Base-by-base conservation (phyloP, 2,329 filamentous ascomycete species). In the Neurospora crassa region DNA sequence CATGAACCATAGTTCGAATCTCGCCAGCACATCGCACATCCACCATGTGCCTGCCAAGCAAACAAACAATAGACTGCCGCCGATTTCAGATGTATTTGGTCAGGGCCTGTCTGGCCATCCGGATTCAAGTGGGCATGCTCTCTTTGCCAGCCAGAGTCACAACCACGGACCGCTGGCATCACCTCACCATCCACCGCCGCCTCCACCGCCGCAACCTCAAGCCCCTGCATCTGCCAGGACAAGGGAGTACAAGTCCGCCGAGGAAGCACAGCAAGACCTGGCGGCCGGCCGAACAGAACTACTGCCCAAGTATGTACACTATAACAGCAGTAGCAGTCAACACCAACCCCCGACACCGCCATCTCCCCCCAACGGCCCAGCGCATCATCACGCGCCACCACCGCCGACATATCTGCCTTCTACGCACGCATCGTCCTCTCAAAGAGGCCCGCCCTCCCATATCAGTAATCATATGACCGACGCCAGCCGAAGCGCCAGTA, bases 341-440 rank as follows among this genome's bases (percentile, higher is more conserved):
- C 93, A 96, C 78, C 95, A 97, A 80, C 94, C 95, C 53, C 94
- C 94, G 3, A 97, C 94, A 2, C 94, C 95, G 43, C 94, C 94
- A 5, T 96, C 93, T 63, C 76, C 75, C 67, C 93, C 91, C 16
- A 86, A 90, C 78, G 85, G 89, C 70, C 85, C 85, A 70, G 76
- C 76, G 69, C 78, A 77, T 42, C 40, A 67, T 24, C 40, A 70
- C 47, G 40, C 59, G 16, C 45, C 67, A n/a, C 67, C 18, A 24
- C 63, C 59, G 69, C n/a, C 40, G 68, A 40, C 67, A 70, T 63
- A 40, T 68, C 40, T 45, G 68, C 47, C 47, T 68, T 42, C 63
- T 68, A 14, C 68, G 42, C 59, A 53, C 68, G 18, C 71, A 73
- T 53, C 40, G 10, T 63, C 47, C 24, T 59, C 68, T 40, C 20